phyloP scores from a whole-genome alignment of 176 grass and related monocot species.

The Avena atlantica region DNA sequence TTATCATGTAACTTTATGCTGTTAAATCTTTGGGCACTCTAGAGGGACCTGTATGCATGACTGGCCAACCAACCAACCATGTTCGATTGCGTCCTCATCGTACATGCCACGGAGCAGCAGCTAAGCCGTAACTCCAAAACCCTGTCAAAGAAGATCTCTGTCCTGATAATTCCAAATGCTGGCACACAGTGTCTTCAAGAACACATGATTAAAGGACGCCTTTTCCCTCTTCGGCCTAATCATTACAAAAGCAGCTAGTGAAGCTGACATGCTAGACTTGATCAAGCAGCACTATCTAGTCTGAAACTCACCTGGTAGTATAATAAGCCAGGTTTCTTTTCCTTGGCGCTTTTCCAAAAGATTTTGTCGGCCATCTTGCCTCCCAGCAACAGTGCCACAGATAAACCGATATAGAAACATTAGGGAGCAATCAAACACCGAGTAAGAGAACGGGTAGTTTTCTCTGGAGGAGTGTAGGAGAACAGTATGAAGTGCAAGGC shows the following conservation, averaged over 20 bases:
- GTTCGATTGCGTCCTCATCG: constrained; percentile 18
- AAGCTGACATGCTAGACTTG: constrained; percentile 32
- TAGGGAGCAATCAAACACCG: too few relatives aligned
- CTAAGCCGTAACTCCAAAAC: neutral
- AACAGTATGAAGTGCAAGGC: constrained; percentile 11
- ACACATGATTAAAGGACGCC: constrained; percentile 28
- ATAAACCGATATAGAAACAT: neutral
- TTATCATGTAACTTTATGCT: constrained; percentile 33
- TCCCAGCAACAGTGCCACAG: neutral
- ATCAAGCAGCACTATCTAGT: constrained; percentile 17
- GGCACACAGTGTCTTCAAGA: constrained; percentile 5
- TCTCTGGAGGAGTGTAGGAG: neutral
- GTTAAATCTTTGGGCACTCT: constrained; percentile 26
- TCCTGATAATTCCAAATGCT: constrained; percentile 38
- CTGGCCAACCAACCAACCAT: constrained; percentile 40
- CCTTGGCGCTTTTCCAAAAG: constrained; percentile 12
- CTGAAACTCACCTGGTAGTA: constrained; percentile 33
- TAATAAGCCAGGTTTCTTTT: constrained; percentile 18
- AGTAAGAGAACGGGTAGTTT: too few relatives aligned
- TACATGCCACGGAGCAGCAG: constrained; percentile 3
- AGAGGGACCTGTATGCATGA: neutral
- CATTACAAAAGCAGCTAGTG: constrained; percentile 30
- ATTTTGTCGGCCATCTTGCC: constrained; percentile 45
- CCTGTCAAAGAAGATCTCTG: neutral
- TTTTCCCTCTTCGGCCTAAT: constrained; percentile 26